phyloP scores from a whole-genome alignment of 805 yeast genomes.

The Cyberlindnera mycetangii region DNA sequence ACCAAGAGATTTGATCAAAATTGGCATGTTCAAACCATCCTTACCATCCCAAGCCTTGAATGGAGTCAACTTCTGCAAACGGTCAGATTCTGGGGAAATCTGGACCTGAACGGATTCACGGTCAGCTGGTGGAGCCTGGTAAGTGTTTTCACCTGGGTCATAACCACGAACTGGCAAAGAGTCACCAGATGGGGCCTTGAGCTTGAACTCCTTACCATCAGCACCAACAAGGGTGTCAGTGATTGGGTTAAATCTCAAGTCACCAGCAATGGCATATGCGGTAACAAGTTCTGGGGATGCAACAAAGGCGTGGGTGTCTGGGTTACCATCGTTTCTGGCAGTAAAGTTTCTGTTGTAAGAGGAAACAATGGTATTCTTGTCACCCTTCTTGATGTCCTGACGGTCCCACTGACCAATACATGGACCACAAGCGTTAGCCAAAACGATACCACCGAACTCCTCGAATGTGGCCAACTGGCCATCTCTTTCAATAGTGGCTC shows the following conservation, averaged over 20 bases:
- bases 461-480: constrained; percentile 81
- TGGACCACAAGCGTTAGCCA: constrained; percentile 99
- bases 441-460: constrained; percentile 84
- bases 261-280: constrained; percentile 94
- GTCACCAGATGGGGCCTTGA: constrained; percentile 83
- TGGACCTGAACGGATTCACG: constrained; percentile 70
- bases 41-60: constrained; percentile 96
- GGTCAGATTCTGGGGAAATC: constrained; percentile 88
- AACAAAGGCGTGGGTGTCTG: constrained; percentile 93
- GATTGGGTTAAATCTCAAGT: constrained; percentile 93
- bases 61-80: constrained; percentile 92
- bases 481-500: constrained; percentile 96
- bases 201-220: constrained; percentile 87
- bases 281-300: constrained; percentile 97
- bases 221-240: constrained; percentile 85
- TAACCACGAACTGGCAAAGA: constrained; percentile 90
- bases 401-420: constrained; percentile 99
- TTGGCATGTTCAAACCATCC: constrained; percentile 86
- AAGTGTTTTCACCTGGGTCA: constrained; percentile 90
- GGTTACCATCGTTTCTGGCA: constrained; percentile 97
- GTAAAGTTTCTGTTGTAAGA: constrained; percentile 97
- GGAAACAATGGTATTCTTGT: constrained; percentile 86
- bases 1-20: constrained; percentile 93
- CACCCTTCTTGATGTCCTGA: constrained; percentile 63
- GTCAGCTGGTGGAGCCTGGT: constrained; percentile 95